Evolutionary conservation across 305 asterid genomes (phyloP).

Genomic region (Rubia peregrina): DNA sequence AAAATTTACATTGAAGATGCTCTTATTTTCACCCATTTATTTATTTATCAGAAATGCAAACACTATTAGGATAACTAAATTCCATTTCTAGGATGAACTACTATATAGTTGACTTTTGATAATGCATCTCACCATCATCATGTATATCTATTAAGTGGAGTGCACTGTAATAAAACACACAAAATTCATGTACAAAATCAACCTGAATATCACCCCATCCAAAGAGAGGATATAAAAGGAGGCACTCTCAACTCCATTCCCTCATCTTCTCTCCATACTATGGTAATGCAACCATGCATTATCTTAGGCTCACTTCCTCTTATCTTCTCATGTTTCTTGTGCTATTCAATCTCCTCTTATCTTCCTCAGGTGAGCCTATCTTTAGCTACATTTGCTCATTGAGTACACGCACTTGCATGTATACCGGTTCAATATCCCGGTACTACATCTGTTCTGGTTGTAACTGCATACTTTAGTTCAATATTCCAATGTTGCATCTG

Average conservation of each 20-base stretch:
- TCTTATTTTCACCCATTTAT: no score
- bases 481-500: no score
- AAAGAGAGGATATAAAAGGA: slow-evolving; percentile 42
- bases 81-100: not conserved
- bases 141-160: slow-evolving; percentile 32
- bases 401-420: not conserved
- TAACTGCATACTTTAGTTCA: no score
- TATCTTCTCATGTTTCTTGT: slow-evolving; percentile 25
- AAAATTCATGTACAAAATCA: not conserved
- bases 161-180: slow-evolving; percentile 27
- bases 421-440: no score
- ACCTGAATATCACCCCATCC: slow-evolving; percentile 1
- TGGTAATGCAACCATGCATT: slow-evolving; percentile 25
- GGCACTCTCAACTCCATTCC: slow-evolving; percentile 11
- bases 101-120: slow-evolving; percentile 63
- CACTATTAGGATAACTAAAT: no score
- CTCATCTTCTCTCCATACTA: slow-evolving; percentile 19
- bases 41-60: no score
- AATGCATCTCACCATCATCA: slow-evolving; percentile 74
- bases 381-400: not conserved
- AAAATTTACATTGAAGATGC: no score
- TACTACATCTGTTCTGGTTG: no score
- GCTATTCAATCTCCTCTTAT: slow-evolving; percentile 35
- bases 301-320: slow-evolving; percentile 28
- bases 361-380: slow-evolving; percentile 40